Evolutionary conservation across 305 asterid species (phyloP), one percentile per base, ranked within the genome.

Genomic region (Plantago lanceolata): DNA sequence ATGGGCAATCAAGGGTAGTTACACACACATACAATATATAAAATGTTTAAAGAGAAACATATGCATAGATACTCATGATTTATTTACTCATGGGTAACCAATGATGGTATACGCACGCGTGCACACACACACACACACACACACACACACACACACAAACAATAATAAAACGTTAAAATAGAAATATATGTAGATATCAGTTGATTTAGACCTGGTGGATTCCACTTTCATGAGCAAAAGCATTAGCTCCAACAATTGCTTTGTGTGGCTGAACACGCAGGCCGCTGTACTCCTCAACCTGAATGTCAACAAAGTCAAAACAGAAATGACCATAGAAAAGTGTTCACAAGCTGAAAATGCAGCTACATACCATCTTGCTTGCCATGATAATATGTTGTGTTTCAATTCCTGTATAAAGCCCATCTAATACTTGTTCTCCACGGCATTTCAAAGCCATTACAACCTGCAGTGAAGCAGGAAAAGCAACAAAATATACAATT

Each of bases 211-310:
- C 98, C 95, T 92, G 98, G 81, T 92, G 98, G 76, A 89, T 87
- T 43, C 98, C 98, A 80, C 98, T 89, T 82, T 89, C 97, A 85
- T 92, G 98, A 72, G 98, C 95, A 77, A 92, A 92, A 61, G 98
- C 98, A 80, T 92, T 92, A 70, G 96, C 95, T 73, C 98, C 98
- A 68, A 89, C 98, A 75, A 89, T 89, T 67, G 97, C 98, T 78
- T 92, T 92, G 79, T 92, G 98, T 45, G 97, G 97, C 82, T 92
- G 98, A 69, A 92, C 70, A 9, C 84, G 96, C 62, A 92, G 79
- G 54, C 98, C 98, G 65, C 86, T 89, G 73, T 84, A 89, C 71
- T 92, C 96, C 77, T 92, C 98, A 45, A 92, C 98, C 98, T 92
- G 78, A 68, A 77, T 18, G 63, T 48, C 74, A 61, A 31, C 21